Percentiles rank a stretch among this genome's conserved stretches.
These are phyloP conservation scores for Cryptosporidium xiaoi DNA, from an alignment of 169 alveolate genomes.

Conservation along the genomic window DNA sequence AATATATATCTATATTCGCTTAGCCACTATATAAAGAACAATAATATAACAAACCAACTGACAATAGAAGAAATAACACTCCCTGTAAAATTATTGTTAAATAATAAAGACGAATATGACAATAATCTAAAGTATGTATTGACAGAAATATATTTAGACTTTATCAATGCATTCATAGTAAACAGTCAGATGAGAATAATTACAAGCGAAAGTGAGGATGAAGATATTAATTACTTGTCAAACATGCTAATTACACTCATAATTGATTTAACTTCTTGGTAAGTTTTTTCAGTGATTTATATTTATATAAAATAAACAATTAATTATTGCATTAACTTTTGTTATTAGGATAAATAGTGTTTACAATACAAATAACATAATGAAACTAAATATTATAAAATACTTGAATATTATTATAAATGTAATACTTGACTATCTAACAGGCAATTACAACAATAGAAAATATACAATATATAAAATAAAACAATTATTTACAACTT, in stretches of 20 bases:
- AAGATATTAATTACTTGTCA: neutral
- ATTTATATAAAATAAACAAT: neutral
- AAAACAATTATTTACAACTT: conserved; percentile 1
- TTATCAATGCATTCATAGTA: neutral
- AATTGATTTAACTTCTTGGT: neutral
- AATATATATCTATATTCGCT: conserved; percentile 17
- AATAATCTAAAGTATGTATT: neutral
- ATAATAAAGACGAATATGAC: conserved; percentile 33
- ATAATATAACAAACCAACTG: neutral
- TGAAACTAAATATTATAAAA: neutral
- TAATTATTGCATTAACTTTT: neutral
- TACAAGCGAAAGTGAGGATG: neutral
- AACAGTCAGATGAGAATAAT: neutral
- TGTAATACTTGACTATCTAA: neutral
- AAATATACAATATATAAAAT: neutral
- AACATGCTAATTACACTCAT: neutral
- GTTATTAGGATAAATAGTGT: conserved; percentile 11
- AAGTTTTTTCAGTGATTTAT: neutral
- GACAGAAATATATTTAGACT: neutral
- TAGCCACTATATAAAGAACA: neutral
- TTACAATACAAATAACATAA: conserved; percentile 13
- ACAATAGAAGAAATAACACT: conserved; percentile 46
- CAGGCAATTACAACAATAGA: neutral
- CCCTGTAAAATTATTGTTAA: conserved; percentile 26
- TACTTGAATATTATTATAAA: conserved; percentile 14